Base-by-base conservation (phyloP, 495 filamentous ascomycete genomes). In the Trypethelium eluteriae region DNA sequence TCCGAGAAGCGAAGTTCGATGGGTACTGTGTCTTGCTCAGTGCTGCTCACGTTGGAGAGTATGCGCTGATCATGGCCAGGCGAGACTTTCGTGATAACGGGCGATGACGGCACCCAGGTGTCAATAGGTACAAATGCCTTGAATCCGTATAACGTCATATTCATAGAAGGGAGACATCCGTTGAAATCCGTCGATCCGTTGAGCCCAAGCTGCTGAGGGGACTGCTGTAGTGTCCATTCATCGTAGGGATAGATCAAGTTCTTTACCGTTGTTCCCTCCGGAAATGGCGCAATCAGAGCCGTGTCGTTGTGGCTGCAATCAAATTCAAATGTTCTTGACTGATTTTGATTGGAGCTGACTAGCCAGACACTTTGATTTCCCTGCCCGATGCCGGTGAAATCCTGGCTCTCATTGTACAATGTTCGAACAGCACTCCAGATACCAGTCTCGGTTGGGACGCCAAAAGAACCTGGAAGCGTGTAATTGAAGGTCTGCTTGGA, bases 201-300 rank as follows among this genome's bases (percentile, higher is more conserved):
- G 34, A 84, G 67, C 38, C 74, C 74, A 32, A 83, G 73, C 41
- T 77, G 77, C 0, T 74, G 73, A 0, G 70, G 34, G 2, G 77
- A 75, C 2, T 64, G 34, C 36, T 74, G 72, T 14, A 89, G 72
- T 0, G 71, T 79, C 44, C 82, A 71, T 68, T 88, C 81, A 38
- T 86, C 84, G 63, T 85, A 83, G 1, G 86, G 85, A 68, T 81
- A 85, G 73, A 89, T 88, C n/a, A 91, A 72, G 71, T 89, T 88
- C 69, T 82, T 83, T 68, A 90, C 86, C 1, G 80, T 83, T 39
- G 78, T 83, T 14, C 80, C 82, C 1, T 76, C 76, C 16, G 77
- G 74, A 66, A 86, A 90, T 0, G 88, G 84, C 12, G 87, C 77
- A 64, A 89, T 75, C 59, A 89, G 77, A 1, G 84, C 82, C 3